Evolutionary conservation across 768 basidiomycete genomes (phyloP).

Genomic region (Amylocystis lapponica): DNA sequence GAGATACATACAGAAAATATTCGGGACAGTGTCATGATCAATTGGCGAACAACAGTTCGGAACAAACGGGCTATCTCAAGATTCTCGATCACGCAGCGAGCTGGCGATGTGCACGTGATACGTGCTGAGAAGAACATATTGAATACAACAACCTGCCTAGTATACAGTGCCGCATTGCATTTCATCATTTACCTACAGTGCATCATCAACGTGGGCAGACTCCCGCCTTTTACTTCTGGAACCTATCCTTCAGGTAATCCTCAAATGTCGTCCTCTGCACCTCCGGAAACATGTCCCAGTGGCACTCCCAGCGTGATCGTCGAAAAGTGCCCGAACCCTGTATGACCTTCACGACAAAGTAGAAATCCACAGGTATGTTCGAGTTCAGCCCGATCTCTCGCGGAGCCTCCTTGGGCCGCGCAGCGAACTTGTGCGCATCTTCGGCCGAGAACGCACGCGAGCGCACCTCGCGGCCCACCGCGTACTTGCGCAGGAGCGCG

Average conservation of each 20-base stretch:
- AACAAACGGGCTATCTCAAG: no score
- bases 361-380: conserved; percentile 2
- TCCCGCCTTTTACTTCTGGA: no score
- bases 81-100: no score
- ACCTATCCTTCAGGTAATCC: background rate
- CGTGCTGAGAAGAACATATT: no score
- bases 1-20: background rate
- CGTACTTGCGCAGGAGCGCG: conserved; percentile 2
- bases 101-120: no score
- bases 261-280: conserved; percentile 3
- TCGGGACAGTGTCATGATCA: background rate
- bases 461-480: conserved; percentile 1
- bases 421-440: conserved; percentile 2
- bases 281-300: conserved; percentile 4
- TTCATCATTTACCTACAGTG: no score
- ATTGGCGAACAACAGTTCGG: no score
- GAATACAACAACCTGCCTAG: no score
- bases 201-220: no score
- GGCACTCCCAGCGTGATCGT: conserved; percentile 1
- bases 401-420: background rate
- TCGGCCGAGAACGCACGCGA: background rate
- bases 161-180: no score
- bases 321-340: conserved; percentile 1
- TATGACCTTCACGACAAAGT: background rate
- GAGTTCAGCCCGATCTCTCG: conserved; percentile 1